phyloP scores from a whole-genome alignment of 345 rosid species.

The Acer negundo region DNA sequence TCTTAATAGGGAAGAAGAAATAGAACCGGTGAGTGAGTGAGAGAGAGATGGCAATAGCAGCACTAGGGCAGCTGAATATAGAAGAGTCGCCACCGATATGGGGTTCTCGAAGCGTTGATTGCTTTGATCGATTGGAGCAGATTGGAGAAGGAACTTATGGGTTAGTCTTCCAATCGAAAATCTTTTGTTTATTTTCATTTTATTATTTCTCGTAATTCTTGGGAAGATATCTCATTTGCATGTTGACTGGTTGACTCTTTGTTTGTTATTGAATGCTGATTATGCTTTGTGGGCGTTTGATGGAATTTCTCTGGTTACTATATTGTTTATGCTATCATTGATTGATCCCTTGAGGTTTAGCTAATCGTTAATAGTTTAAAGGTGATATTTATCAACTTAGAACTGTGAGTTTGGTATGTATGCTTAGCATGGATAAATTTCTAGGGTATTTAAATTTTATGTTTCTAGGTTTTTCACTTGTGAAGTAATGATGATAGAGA shows the following conservation, averaged over 20 bases:
- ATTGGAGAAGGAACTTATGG: constrained; percentile 69
- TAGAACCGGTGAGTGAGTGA: not conserved
- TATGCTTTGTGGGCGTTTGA: not conserved
- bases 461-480: too few relatives aligned
- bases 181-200: not conserved
- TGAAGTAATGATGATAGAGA: too few relatives aligned
- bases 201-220: not conserved
- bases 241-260: not conserved
- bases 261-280: not conserved
- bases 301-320: too few relatives aligned
- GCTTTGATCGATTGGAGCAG: constrained; percentile 63
- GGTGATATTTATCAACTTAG: too few relatives aligned
- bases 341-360: too few relatives aligned
- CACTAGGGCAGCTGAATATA: constrained; percentile 53
- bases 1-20: not conserved
- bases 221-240: not conserved
- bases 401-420: too few relatives aligned
- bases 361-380: too few relatives aligned
- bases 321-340: too few relatives aligned
- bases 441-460: too few relatives aligned
- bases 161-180: constrained; percentile 23
- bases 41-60: constrained; percentile 47
- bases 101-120: constrained; percentile 64
- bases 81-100: constrained; percentile 52
- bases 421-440: too few relatives aligned